phyloP scores from a whole-genome alignment of 345 rosid genomes.

The Streptanthus diversifolius region DNA sequence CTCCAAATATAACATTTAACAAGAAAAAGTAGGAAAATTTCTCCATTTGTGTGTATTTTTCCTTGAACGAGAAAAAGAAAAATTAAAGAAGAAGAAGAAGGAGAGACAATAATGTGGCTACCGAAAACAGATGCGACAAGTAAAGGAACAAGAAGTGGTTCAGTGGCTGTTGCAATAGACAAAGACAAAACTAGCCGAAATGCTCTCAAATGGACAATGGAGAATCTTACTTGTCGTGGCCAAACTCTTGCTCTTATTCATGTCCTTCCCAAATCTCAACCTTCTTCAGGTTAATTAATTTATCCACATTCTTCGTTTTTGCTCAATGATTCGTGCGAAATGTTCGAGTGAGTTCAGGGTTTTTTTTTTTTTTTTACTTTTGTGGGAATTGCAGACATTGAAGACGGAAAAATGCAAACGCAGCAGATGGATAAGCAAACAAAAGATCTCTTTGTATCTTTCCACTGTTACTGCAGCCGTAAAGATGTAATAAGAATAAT shows the following conservation, averaged over 20 bases:
- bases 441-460: slow-evolving; percentile 72
- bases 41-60: background rate
- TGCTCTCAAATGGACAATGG: slow-evolving; percentile 78
- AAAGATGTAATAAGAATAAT: slow-evolving; percentile 53
- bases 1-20: slow-evolving; percentile 5
- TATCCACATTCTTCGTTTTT: background rate
- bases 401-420: slow-evolving; percentile 27
- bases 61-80: background rate
- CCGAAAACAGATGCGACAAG: slow-evolving; percentile 31
- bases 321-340: slow-evolving; percentile 5
- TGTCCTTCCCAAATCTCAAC: slow-evolving; percentile 43
- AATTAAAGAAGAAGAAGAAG: background rate
- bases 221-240: slow-evolving; percentile 64
- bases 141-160: slow-evolving; percentile 44
- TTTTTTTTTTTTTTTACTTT: background rate
- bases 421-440: slow-evolving; percentile 49
- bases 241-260: slow-evolving; percentile 74
- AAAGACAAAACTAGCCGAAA: slow-evolving; percentile 75
- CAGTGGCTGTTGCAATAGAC: slow-evolving; percentile 76
- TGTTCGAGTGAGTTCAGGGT: background rate
- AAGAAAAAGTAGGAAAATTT: background rate
- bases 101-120: slow-evolving; percentile 39
- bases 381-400: slow-evolving; percentile 28
- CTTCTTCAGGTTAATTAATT: slow-evolving; percentile 9
- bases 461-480: slow-evolving; percentile 78